Evolutionary conservation across 805 yeast species (phyloP), one percentile per base, ranked within the genome.

Genomic region (Pichia phayaonensis): DNA sequence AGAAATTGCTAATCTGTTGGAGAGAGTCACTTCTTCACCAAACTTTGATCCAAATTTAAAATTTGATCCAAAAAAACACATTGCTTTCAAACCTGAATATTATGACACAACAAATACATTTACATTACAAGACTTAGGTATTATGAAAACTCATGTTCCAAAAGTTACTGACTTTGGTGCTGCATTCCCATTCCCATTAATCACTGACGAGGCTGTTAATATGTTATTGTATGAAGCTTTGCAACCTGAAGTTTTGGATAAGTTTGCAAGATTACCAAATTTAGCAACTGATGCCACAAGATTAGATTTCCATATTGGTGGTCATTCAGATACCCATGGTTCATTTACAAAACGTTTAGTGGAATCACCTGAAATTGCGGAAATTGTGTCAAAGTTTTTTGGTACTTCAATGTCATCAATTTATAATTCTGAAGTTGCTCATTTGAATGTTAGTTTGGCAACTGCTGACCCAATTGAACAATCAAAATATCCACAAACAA

Each of bases 121-220:
- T 45, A 70, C 74, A 3, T 59, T 72, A 54, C 58, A 57, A 38
- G 75, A 70, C 22, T 59, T 72, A 47, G 66, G 68, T 3, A 70
- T 72, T 49, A 54, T 60, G 20, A 66, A 68, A 57, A 68, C 72
- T 1, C 72, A 67, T 49, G 63, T 62, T 13, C 61, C 62, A 16
- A 63, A 68, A 18, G 61, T 68, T 34, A 60, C 66, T 29, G 65
- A 71, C 24, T 62, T 70, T 49, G 76, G 61, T 36, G 83, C 79
- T 22, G 69, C 76, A 38, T 80, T 72, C 50, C 82, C 85, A 4
- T 80, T 80, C 60, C 83, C 83, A 1, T 62, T 80, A 40, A 74
- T 80, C 61, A 75, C 82, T 1, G 72, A 73, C 42, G 84, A 80
- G 56, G 84, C 84, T 1, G 66, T 78, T 42, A 72, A 72, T 41